Evolutionary conservation across 2,329 filamentous ascomycete genomes (phyloP), one percentile per base, ranked within the genome.

Genomic region (Colletotrichum endophyticum): DNA sequence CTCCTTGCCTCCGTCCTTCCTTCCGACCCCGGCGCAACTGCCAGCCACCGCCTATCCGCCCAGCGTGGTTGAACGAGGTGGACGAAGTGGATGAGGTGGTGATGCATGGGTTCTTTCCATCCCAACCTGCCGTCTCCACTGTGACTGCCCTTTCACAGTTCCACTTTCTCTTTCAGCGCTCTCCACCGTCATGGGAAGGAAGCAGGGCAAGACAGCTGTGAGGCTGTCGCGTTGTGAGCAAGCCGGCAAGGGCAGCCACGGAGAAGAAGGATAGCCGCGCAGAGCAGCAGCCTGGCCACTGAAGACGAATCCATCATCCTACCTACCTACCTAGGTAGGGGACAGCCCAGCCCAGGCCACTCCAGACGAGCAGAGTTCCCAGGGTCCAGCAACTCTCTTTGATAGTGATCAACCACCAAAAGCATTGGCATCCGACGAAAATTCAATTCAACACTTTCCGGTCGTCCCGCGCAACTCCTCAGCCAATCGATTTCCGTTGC

Each of bases 391-490:
- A 49, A 32, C 34, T n/a, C n/a, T 56, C 34, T 44, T 44, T 56
- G 57, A 68, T 73, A 62, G 56, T 36, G 73, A 67, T 73, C 56
- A 75, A 53, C 62, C 32, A 19, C 25, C 36, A 72, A 28, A 28
- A 19, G 61, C 27, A 32, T 32, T 68, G 70, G 22, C 70, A 32
- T 27, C 36, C n/a, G 59, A 27, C 34, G 25, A 32, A 27, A 53
- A 49, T 49, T 67, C 64, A 57, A 59, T 63, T 63, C 70, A 36
- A 73, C 64, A n/a, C 39, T 68, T 73, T 49, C 63, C 73, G 70
- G 64, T 39, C 69, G 66, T 76, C 44, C 63, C 70, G 56, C 34
- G 39, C 56, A 53, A 44, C 19, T 36, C 3, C 28, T 28, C 28
- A 57, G 28, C 28, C 25, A 57, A 25, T 63, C 28, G n/a, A 19